A percentile compares a stretch with the other conserved stretches of the same genome.
Conservation (phyloP, 2,329 filamentous ascomycete genomes). For the Colletotrichum higginsianum region DNA sequence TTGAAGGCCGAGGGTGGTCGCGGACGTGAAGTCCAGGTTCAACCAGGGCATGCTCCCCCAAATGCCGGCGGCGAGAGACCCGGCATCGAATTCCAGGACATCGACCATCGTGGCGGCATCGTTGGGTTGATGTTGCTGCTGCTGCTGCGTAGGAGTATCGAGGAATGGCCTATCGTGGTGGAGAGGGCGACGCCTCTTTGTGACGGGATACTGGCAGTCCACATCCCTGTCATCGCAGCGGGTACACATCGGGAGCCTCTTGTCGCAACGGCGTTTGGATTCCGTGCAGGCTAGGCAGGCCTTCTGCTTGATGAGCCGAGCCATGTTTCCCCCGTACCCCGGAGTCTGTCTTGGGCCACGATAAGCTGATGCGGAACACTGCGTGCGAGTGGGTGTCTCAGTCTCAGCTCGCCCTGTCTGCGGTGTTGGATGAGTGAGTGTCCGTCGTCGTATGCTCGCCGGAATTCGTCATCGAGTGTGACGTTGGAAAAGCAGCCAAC, state of each 20-base stretch:
- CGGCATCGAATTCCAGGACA: background rate
- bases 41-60: constrained; percentile 21
- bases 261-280: constrained; percentile 56
- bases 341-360: background rate
- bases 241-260: constrained; percentile 49
- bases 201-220: constrained; percentile 43
- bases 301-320: constrained; percentile 44
- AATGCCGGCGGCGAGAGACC: background rate
- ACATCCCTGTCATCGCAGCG: constrained; percentile 48
- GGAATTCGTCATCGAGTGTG: background rate
- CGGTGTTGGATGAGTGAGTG: too few relatives aligned
- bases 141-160: background rate
- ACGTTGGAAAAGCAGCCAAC: background rate
- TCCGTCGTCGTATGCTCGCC: background rate
- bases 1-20: background rate
- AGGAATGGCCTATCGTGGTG: background rate
- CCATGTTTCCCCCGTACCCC: background rate
- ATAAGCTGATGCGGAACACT: background rate
- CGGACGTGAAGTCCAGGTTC: background rate
- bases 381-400: background rate
- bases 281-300: constrained; percentile 54
- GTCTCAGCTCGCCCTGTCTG: too few relatives aligned
- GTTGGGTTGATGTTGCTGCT: too few relatives aligned
- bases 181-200: constrained; percentile 17
- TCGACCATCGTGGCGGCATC: background rate